Evolutionary conservation across 768 basidiomycete species (phyloP).

Genomic region (Boletus huronensis): DNA sequence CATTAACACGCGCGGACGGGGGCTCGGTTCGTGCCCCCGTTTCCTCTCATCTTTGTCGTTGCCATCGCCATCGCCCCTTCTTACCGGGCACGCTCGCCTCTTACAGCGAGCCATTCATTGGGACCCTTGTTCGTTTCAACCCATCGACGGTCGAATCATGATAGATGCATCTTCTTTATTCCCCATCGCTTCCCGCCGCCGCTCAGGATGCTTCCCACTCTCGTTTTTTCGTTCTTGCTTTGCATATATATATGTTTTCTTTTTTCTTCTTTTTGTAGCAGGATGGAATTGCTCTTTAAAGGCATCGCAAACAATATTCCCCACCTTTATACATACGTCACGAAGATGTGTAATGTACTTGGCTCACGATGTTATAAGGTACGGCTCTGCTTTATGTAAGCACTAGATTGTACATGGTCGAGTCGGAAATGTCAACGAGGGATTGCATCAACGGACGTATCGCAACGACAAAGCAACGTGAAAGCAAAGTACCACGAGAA

Average conservation of each 20-base stretch:
- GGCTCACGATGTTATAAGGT: conserved; percentile 16
- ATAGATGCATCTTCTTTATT: conserved; percentile 25
- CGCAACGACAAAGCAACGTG: not conserved
- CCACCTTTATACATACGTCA: conserved; percentile 24
- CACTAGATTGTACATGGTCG: conserved; percentile 16
- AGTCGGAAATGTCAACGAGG: not conserved
- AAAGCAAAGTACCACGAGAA: conserved; percentile 1
- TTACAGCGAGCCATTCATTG: not conserved
- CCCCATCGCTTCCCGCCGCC: conserved; percentile 16
- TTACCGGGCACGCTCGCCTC: not conserved
- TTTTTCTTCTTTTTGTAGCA: not conserved
- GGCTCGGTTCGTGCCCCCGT: not conserved
- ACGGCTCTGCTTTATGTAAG: conserved; percentile 7
- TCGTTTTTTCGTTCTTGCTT: not conserved
- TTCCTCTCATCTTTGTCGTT: not conserved
- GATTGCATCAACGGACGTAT: not conserved
- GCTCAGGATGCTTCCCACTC: not conserved
- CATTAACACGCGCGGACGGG: conserved; percentile 22
- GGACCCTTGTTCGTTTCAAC: not conserved
- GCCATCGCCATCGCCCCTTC: not conserved
- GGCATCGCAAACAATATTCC: conserved; percentile 19
- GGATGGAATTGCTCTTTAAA: conserved; percentile 11
- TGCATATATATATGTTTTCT: conserved; percentile 6
- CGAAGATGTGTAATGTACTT: conserved; percentile 24
- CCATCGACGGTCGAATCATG: not conserved